Evolutionary conservation across 805 yeast species (phyloP).

Genomic region (Suhomyces vadensis): DNA sequence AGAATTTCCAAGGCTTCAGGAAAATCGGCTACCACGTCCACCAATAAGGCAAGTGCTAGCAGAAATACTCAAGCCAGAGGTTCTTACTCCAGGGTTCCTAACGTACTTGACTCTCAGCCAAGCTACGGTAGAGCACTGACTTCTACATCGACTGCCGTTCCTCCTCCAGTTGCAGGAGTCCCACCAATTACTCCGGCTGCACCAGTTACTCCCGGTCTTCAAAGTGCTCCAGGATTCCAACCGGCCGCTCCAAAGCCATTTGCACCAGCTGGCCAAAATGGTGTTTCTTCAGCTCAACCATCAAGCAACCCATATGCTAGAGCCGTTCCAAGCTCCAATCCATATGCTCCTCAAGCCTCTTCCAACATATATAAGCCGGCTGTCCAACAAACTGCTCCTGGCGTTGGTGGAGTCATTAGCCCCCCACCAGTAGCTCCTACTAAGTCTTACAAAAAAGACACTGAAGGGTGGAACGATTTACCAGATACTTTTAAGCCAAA

Average conservation of each 20-base stretch:
- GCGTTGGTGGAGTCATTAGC: constrained; percentile 15
- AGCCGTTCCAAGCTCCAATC: constrained; percentile 20
- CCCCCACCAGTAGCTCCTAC: constrained; percentile 28
- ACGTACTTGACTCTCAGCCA: constrained; percentile 4
- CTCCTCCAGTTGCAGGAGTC: constrained; percentile 21
- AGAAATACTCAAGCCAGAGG: not conserved
- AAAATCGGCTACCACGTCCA: constrained; percentile 19
- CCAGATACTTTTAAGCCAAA: constrained; percentile 53
- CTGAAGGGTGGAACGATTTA: constrained; percentile 73
- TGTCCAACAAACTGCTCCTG: constrained; percentile 15
- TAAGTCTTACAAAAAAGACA: constrained; percentile 41
- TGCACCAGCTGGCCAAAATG: not conserved
- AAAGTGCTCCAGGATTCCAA: constrained; percentile 5
- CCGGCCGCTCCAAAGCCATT: constrained; percentile 1
- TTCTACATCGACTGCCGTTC: constrained; percentile 16
- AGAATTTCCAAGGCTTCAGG: constrained; percentile 67
- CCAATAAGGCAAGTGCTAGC: not conserved
- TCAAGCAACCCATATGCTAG: constrained; percentile 36
- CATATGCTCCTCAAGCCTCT: constrained; percentile 24
- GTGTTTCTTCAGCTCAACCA: constrained; percentile 5
- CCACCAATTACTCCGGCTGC: constrained; percentile 31
- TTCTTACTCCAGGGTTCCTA: constrained; percentile 4
- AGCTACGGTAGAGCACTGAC: constrained; percentile 6
- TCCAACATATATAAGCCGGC: constrained; percentile 25
- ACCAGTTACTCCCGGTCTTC: constrained; percentile 16